Evolutionary conservation across 257 asterid species (phyloP).

Genomic region (Buddleja alternifolia): DNA sequence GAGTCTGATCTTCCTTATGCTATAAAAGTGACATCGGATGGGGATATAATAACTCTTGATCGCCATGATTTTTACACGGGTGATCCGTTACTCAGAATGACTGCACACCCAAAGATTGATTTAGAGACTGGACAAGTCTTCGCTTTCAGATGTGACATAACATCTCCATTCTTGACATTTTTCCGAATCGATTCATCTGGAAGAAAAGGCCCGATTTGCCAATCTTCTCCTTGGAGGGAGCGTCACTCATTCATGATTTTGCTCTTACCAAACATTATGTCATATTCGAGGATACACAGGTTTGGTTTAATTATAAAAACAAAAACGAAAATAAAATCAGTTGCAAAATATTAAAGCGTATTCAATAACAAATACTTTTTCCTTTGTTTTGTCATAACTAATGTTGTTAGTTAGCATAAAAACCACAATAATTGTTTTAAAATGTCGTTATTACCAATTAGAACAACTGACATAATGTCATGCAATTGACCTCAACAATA

Average conservation of each 20-base stretch:
- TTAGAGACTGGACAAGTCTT: conserved; percentile 43
- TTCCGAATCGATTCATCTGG: conserved; percentile 46
- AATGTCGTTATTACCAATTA: no score
- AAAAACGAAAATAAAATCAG: no score
- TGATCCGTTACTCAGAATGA: conserved; percentile 39
- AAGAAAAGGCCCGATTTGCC: conserved; percentile 34
- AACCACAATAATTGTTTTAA: no score
- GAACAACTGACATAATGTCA: no score
- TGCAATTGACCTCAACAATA: no score
- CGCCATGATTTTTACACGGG: conserved; percentile 46
- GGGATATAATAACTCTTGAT: conserved; percentile 48
- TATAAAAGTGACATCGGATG: conserved; percentile 35
- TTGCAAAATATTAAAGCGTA: no score
- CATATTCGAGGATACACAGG: conserved; percentile 49
- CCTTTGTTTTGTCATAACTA: no score
- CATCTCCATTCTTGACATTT: conserved; percentile 46
- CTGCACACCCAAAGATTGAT: conserved; percentile 63
- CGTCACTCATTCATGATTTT: conserved; percentile 54
- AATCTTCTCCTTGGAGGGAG: conserved; percentile 39
- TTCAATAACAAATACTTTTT: no score
- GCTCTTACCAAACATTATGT: conserved; percentile 50
- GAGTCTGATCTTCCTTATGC: conserved; percentile 62
- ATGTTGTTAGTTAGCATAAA: no score
- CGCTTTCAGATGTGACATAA: conserved; percentile 41
- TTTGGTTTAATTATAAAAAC: conserved; percentile 9